These are phyloP conservation scores for Chalara sp. DNA, from an alignment of 2,329 filamentous ascomycete genomes.

Conservation along the genomic window DNA sequence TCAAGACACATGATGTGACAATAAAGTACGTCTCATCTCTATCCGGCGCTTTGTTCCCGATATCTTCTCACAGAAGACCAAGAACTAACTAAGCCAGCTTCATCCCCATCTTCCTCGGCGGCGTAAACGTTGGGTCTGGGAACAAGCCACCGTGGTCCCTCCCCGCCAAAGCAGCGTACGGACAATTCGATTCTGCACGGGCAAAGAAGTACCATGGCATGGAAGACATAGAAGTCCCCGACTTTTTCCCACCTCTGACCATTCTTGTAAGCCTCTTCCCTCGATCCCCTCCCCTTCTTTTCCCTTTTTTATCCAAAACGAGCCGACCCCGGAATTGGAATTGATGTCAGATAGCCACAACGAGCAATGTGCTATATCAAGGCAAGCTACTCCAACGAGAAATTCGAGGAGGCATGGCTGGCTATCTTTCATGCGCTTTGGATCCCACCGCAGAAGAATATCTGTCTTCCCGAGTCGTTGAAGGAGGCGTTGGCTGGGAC, in stretches of 20 bases:
- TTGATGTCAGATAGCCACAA: slow-evolving; percentile 43
- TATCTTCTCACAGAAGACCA: neutral
- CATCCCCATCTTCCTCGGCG: slow-evolving; percentile 66
- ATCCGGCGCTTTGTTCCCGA: neutral
- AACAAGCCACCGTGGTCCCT: slow-evolving; percentile 72
- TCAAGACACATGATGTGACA: slow-evolving; percentile 52
- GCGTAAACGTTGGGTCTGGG: slow-evolving; percentile 52
- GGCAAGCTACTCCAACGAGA: slow-evolving; percentile 38
- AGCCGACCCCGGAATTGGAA: neutral
- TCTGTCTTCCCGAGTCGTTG: slow-evolving; percentile 42
- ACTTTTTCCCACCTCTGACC: slow-evolving; percentile 48
- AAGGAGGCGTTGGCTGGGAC: slow-evolving; percentile 30
- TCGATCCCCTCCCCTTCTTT: slow-evolving; percentile 16
- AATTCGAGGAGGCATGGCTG: slow-evolving; percentile 47
- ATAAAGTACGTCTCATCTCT: slow-evolving; percentile 50
- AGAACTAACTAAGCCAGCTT: slow-evolving; percentile 40
- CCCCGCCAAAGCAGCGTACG: slow-evolving; percentile 59
- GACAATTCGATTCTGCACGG: slow-evolving; percentile 39
- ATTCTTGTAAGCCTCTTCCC: slow-evolving; percentile 38
- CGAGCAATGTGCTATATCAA: slow-evolving; percentile 63
- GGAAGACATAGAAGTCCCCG: slow-evolving; percentile 33
- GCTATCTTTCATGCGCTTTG: slow-evolving; percentile 56
- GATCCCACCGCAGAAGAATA: slow-evolving; percentile 49
- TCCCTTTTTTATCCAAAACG: no score
- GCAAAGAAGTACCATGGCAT: slow-evolving; percentile 45